A percentile compares a stretch with the other conserved stretches of the same genome.
These are phyloP conservation scores for Sphagnum magellanicum DNA, from an alignment of 228 moss, liverwort and hornwort species.

Conservation along the genomic window DNA sequence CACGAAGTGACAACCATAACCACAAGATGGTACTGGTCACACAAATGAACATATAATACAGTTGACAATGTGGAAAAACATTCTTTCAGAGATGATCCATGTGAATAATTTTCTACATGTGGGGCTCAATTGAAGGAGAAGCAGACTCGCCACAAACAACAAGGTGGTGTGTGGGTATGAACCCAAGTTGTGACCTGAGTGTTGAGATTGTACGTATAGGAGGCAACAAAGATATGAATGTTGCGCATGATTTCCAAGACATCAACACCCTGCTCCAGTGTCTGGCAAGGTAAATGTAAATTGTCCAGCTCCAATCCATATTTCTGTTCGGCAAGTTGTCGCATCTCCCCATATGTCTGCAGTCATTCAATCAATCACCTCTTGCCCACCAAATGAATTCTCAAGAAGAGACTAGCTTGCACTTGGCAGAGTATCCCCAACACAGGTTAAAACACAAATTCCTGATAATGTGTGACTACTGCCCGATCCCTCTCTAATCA, in stretches of 20 bases:
- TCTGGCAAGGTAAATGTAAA: conserved; percentile 93
- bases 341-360: conserved; percentile 96
- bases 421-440: no score
- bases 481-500: no score
- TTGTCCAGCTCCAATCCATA: conserved; percentile 79
- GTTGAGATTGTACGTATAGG: conserved; percentile 92
- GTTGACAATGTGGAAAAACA: no score
- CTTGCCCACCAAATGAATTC: background rate
- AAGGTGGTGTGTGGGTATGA: background rate
- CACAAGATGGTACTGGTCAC: no score
- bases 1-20: no score
- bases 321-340: conserved; percentile 90
- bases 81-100: no score
- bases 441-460: no score
- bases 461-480: no score
- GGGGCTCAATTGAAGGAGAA: no score
- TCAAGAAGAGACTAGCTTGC: background rate
- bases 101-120: no score
- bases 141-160: no score
- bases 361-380: background rate
- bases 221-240: conserved; percentile 96
- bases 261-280: conserved; percentile 93
- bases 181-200: conserved; percentile 57
- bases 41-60: no score
- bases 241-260: conserved; percentile 94